Base-by-base conservation (phyloP, 192 early-diverging fungal species). In the Backusella mclennaniae region DNA sequence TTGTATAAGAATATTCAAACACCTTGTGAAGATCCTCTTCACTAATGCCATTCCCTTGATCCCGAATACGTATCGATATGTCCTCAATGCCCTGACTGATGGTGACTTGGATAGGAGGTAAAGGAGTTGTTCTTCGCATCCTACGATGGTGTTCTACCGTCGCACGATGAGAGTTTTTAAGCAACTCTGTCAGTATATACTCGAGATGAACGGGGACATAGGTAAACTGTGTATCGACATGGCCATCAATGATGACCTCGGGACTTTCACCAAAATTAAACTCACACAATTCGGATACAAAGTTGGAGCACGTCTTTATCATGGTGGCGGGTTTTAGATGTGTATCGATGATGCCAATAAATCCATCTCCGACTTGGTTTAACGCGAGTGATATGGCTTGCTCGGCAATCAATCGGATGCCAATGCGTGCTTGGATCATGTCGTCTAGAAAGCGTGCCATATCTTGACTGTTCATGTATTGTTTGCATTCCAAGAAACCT, bases 1-100 rank as follows among this genome's bases (percentile, higher is more conserved):
- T 96, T n/a, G 97, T 96, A 85, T 92, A 97, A 4, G 92, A 94
- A 84, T 97, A 99, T 73, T 99, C 96, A 85, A 96, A 99, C 1
- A 96, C 88, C 21, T 90, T 87, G 36, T 84, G 84, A 79, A 95
- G 81, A 79, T 96, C 93, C 76, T 92, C 82, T 31, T 88, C 80
- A 15, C 93, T 81, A 69, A 99, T 94, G 36, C 97, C 97, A 31
- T 96, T 95, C 39, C 97, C 97, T 72, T 93, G 92, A 78, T 99
- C 97, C 19, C 95, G 83, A 49, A 99, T 90, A 73, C 97, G 86
- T 52, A 99, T 90, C 9, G 90, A 91, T 6, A 97, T 90, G 52
- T 94, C 94, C 39, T 93, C 91, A 1, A 89, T 79, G 31, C 93
- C 92, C 69, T 91, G 89, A 19, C 90, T 88, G 23, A 99, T 90